These are phyloP conservation scores for Lipomyces lipofer DNA, from an alignment of 805 yeast species.

Conservation along the genomic window DNA sequence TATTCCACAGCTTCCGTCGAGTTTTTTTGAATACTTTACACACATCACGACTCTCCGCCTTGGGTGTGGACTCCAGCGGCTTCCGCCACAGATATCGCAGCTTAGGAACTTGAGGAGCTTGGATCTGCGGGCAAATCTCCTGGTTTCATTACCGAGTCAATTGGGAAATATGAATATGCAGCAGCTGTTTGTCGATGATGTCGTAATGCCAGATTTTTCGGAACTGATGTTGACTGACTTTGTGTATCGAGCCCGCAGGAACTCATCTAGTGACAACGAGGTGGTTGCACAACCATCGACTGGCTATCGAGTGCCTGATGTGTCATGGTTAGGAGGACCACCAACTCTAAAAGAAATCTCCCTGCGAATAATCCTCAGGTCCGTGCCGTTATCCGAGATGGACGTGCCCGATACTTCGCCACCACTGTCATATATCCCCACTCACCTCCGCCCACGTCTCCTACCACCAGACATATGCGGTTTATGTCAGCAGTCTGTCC, in stretches of 20 bases:
- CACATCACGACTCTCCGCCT: constrained; percentile 19
- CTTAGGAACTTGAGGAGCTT: constrained; percentile 12
- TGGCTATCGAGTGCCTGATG: neutral
- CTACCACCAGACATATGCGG: constrained; percentile 26
- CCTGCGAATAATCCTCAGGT: constrained; percentile 7
- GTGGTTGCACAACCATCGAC: neutral
- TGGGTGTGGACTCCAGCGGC: constrained; percentile 21
- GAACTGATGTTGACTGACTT: constrained; percentile 27
- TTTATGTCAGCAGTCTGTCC: constrained; percentile 15
- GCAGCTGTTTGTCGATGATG: constrained; percentile 18
- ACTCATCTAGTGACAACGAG: neutral
- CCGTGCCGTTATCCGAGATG: constrained; percentile 21
- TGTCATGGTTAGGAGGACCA: constrained; percentile 20
- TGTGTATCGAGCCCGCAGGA: neutral
- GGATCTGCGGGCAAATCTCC: constrained; percentile 20
- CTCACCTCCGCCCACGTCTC: constrained; percentile 16
- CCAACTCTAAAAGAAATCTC: constrained; percentile 19
- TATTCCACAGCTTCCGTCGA: constrained; percentile 21
- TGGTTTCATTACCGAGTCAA: constrained; percentile 21
- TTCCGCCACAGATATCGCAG: constrained; percentile 28
- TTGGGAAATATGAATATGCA: constrained; percentile 18
- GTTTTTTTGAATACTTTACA: constrained; percentile 24
- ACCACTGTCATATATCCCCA: constrained; percentile 14
- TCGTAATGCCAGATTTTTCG: constrained; percentile 19
- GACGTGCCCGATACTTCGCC: constrained; percentile 6